Evolutionary conservation across 2,329 filamentous ascomycete genomes (phyloP), one percentile per base, ranked within the genome.

Genomic region (Pseudogymnoascus sp.): DNA sequence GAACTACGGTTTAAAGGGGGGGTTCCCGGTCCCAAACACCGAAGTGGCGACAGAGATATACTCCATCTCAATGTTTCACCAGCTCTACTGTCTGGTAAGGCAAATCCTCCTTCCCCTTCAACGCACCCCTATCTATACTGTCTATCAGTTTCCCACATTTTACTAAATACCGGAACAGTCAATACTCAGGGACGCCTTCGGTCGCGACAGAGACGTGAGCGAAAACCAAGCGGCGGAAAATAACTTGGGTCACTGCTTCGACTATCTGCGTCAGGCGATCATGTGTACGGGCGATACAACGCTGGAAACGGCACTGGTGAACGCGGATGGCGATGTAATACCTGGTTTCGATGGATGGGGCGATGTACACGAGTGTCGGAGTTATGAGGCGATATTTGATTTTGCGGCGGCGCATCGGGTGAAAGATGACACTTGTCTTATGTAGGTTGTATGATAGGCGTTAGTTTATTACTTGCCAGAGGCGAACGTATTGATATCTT

Each of bases 271-370:
- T 2, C 66, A 67, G 46, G 66, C 59, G 2, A 40, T 64, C 16
- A 66, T 66, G 66, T 67, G 66, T 36, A 56, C 65, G 2, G 66
- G 66, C 23, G 66, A 67, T 34, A 67, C 64, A 63, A 65, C 66
- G 25, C 42, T 67, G n/a, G 66, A 67, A 78, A 3, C 85, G 67
- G 2, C 74, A 75, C 5, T 18, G 28, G 28, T 56, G 11, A 21
- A 34, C 11, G 25, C 3, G 1, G 28, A 56, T 34, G 49, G 49
- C 28, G 9, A 18, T 6, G 2, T 56, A 28, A 11, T 34, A 11
- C 28, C 28, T 21, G 28, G 28, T 14, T 56, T 56, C 28, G 28
- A 56, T 56, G 49, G 49, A 36, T 56, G 49, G 49, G 49, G 49
- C 2, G 49, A 34, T 56, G 16, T 12, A 5, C 49, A 56, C 9